phyloP scores from a whole-genome alignment of 2,329 filamentous ascomycete genomes.

The Xylaria sp. region DNA sequence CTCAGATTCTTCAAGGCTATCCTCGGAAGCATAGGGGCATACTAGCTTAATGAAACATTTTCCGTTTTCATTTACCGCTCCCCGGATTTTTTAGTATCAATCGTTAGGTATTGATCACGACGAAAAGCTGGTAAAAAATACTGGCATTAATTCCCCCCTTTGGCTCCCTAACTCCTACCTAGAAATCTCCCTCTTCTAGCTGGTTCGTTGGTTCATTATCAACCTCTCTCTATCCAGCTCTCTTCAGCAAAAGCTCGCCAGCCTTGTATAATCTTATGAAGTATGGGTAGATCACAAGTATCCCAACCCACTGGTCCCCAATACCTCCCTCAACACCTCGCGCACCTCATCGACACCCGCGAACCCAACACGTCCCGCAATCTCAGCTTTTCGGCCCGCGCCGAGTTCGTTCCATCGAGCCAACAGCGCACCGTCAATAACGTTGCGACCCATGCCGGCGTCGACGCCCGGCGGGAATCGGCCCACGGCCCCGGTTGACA shows the following conservation, averaged over 20 bases:
- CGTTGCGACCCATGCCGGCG: constrained; percentile 54
- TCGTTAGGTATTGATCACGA: no score
- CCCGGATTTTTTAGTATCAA: no score
- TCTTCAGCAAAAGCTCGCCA: not conserved
- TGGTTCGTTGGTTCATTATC: not conserved
- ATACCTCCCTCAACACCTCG: constrained; percentile 53
- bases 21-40: not conserved
- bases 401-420: constrained; percentile 71
- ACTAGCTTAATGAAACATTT: constrained; percentile 1
- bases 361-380: constrained; percentile 67
- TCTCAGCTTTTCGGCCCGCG: constrained; percentile 64
- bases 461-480: constrained; percentile 49
- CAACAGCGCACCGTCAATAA: constrained; percentile 75
- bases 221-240: no score
- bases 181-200: constrained; percentile 5
- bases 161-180: constrained; percentile 6
- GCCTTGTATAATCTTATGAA: not conserved
- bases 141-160: no score
- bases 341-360: constrained; percentile 56
- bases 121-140: no score
- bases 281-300: constrained; percentile 33
- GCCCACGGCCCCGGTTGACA: constrained; percentile 40
- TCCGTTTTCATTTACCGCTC: no score
- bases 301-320: constrained; percentile 51
- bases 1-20: not conserved